Evolutionary conservation across 2,329 filamentous ascomycete species (phyloP).

Genomic region (Dactylellina leptospora): DNA sequence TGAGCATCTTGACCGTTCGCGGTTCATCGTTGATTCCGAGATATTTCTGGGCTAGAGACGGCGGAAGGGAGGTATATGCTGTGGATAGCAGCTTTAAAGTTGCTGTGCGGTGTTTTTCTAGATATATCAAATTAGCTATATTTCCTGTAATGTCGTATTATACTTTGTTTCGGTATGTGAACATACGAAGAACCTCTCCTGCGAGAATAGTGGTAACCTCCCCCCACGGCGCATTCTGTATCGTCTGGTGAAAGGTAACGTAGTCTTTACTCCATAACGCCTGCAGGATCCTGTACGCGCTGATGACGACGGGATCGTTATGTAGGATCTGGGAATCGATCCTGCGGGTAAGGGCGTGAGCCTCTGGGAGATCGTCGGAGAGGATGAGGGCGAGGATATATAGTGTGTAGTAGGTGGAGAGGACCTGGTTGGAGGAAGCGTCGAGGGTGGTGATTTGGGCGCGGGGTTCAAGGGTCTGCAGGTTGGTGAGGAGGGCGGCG

Average conservation of each 20-base stretch:
- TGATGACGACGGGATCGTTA: conserved; percentile 54
- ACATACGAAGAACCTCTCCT: conserved; percentile 48
- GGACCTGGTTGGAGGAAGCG: conserved; percentile 47
- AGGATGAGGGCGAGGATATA: conserved; percentile 56
- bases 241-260: conserved; percentile 53
- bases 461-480: conserved; percentile 42
- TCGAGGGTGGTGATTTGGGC: conserved; percentile 45
- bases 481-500: conserved; percentile 26
- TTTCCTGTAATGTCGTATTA: not conserved
- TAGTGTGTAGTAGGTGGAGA: conserved; percentile 56
- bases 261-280: conserved; percentile 56
- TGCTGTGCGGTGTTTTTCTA: conserved; percentile 54
- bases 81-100: conserved; percentile 55
- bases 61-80: conserved; percentile 56
- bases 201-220: conserved; percentile 50
- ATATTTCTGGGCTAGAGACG: conserved; percentile 54
- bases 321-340: conserved; percentile 54
- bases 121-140: not conserved
- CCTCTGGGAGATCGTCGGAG: conserved; percentile 56
- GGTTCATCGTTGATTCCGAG: conserved; percentile 53
- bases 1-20: conserved; percentile 48
- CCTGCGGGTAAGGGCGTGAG: conserved; percentile 55
- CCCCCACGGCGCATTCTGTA: conserved; percentile 55
- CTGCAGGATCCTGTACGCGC: conserved; percentile 54
- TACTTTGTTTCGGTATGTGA: not conserved